Evolutionary conservation across 2,329 filamentous ascomycete genomes (phyloP).

Genomic region (Colletotrichum sp.): DNA sequence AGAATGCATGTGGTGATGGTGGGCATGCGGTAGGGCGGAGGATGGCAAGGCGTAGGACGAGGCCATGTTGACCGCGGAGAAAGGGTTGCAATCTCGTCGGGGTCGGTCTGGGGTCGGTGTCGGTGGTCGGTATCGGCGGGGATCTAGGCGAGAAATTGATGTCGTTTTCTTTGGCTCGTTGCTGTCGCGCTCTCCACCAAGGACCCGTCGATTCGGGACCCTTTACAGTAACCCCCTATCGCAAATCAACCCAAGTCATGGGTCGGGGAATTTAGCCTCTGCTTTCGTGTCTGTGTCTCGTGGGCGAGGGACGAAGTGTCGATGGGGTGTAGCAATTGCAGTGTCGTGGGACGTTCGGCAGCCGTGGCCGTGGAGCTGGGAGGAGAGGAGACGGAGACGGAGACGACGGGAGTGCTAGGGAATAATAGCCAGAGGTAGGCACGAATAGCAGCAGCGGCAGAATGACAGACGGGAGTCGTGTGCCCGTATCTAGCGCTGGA

Average conservation of each 20-base stretch:
- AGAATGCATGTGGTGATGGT: slow-evolving; percentile 46
- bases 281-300: neutral
- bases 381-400: neutral
- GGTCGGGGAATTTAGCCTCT: neutral
- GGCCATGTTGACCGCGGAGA: slow-evolving; percentile 40
- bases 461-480: neutral
- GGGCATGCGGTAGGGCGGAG: slow-evolving; percentile 52
- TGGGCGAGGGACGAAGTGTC: neutral
- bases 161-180: slow-evolving; percentile 12
- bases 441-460: neutral
- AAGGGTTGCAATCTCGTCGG: neutral
- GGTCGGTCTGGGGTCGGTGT: slow-evolving; percentile 13
- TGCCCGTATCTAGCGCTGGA: neutral
- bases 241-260: neutral
- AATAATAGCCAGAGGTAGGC: neutral
- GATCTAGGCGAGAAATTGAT: neutral
- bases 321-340: neutral
- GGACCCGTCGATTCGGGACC: slow-evolving; percentile 8
- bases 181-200: slow-evolving; percentile 7
- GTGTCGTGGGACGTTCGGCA: neutral
- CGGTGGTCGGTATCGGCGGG: slow-evolving; percentile 4
- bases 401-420: neutral
- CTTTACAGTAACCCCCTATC: neutral
- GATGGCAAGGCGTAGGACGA: slow-evolving; percentile 61
- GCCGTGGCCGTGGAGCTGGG: neutral